Percentiles rank a stretch among this genome's conserved stretches.
Evolutionary conservation across 2,329 filamentous ascomycete species (phyloP).

Genomic region (Trichoderma aggressivum): DNA sequence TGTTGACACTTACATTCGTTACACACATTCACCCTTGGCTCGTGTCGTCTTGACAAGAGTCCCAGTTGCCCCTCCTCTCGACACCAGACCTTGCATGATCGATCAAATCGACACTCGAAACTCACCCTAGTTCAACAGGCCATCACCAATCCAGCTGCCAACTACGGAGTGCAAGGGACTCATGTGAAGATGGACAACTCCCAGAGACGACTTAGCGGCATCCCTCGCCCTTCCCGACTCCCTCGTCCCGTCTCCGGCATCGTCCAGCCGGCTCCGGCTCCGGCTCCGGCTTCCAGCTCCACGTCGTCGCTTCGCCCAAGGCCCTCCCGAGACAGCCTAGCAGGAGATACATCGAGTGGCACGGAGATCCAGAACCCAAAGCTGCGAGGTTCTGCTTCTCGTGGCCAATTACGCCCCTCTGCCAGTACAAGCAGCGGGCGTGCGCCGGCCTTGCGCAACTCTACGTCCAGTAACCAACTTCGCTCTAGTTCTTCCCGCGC

Average conservation of each 20-base stretch:
- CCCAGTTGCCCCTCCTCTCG: not conserved
- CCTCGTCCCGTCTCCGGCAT: constrained; percentile 33
- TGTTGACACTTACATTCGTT: constrained; percentile 7
- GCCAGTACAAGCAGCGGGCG: constrained; percentile 22
- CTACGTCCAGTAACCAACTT: constrained; percentile 24
- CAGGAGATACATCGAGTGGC: constrained; percentile 18
- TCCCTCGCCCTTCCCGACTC: constrained; percentile 39
- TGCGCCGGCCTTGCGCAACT: constrained; percentile 21
- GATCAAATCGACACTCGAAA: constrained; percentile 12
- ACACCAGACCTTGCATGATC: not conserved
- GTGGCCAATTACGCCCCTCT: constrained; percentile 36
- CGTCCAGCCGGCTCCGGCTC: constrained; percentile 28
- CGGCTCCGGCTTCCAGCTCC: constrained; percentile 13
- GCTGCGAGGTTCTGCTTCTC: constrained; percentile 40
- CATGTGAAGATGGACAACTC: constrained; percentile 30
- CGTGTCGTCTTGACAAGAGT: not conserved
- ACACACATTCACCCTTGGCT: not conserved
- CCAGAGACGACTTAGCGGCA: constrained; percentile 37
- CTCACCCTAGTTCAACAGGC: constrained; percentile 14
- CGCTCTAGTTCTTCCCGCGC: constrained; percentile 17
- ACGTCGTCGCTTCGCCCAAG: constrained; percentile 31
- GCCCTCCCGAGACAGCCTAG: constrained; percentile 31
- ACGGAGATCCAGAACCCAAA: constrained; percentile 39
- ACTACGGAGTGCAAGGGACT: not conserved
- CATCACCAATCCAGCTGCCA: not conserved